Evolutionary conservation across 2,329 filamentous ascomycete genomes (phyloP), one percentile per base, ranked within the genome.

Genomic region (Exophiala xenobiotica): DNA sequence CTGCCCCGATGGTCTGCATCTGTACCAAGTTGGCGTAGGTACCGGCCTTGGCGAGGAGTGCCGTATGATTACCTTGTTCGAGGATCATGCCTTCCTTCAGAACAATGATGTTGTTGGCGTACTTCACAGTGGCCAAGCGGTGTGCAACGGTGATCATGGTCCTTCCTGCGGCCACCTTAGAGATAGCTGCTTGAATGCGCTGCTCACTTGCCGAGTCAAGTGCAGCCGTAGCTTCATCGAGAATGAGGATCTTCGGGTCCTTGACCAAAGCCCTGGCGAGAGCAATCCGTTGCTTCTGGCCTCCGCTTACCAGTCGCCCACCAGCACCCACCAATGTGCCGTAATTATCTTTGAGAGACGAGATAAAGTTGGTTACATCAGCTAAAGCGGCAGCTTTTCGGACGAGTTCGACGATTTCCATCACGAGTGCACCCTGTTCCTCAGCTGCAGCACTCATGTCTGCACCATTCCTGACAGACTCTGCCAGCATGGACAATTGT

Each of bases 261-360:
- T 87, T 92, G 20, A 96, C 89, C 50, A 96, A 81, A 29, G 91
- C 91, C 64, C 90, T 80, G 6, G 91, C 90, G 69, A 96, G 96
- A 8, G 91, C 90, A 65, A 97, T 93, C 61, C 92, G 88, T 70
- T 97, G 92, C 70, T 96, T 96, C 71, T 99, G 93, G 24, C 92
- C 93, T 67, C 92, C 93, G 49, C 88, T 95, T 4, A 99, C 78
- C 46, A 96, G 74, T 67, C 96, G 95, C 9, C 92, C 93, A 57
- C 91, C 85, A 69, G 96, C 90, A 51, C 93, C 93, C n/a, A 97
- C 92, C 59, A 95, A 85, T 0, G 93, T 97, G 59, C 95, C 81
- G 63, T 96, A 97, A 1, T 87, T 87, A 61, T 96, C 87, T 0
- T 92, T 90, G 1, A 97, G 78, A 11, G 78, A 71, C 6, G 76